Evolutionary conservation across 2,329 filamentous ascomycete genomes (phyloP).

Genomic region (Colletotrichum orchidophilum): DNA sequence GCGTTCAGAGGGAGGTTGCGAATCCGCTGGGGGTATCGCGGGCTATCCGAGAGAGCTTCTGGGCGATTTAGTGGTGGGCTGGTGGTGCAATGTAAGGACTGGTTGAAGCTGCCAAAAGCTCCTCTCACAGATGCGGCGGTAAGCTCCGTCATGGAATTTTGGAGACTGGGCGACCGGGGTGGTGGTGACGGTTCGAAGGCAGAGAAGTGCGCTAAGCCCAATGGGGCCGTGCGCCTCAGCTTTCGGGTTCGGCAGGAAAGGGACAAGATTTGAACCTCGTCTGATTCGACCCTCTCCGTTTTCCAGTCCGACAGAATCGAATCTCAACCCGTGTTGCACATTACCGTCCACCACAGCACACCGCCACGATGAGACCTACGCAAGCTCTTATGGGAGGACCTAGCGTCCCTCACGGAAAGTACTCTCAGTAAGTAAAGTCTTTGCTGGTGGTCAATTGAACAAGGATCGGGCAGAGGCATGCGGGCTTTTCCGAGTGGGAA

Average conservation of each 20-base stretch:
- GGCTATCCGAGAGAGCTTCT: conserved; percentile 13
- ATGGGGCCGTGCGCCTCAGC: conserved; percentile 38
- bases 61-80: neutral
- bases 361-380: conserved; percentile 52
- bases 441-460: conserved; percentile 17
- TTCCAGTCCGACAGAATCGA: conserved; percentile 1
- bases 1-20: neutral
- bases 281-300: conserved; percentile 28
- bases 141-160: conserved; percentile 34
- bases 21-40: conserved; percentile 10
- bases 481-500: conserved; percentile 42
- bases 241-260: conserved; percentile 39
- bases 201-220: conserved; percentile 41
- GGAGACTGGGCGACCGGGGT: conserved; percentile 22
- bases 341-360: conserved; percentile 28
- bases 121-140: conserved; percentile 20
- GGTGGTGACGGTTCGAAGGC: conserved; percentile 25
- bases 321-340: conserved; percentile 15
- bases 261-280: conserved; percentile 40
- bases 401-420: conserved; percentile 51
- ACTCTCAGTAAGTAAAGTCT: conserved; percentile 52
- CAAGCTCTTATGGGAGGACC: conserved; percentile 51
- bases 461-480: conserved; percentile 31
- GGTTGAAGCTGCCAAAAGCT: conserved; percentile 33
- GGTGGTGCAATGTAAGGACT: conserved; percentile 2